Evolutionary conservation across 345 rosid species (phyloP), one percentile per base, ranked within the genome.

Genomic region (Laguncularia racemosa): DNA sequence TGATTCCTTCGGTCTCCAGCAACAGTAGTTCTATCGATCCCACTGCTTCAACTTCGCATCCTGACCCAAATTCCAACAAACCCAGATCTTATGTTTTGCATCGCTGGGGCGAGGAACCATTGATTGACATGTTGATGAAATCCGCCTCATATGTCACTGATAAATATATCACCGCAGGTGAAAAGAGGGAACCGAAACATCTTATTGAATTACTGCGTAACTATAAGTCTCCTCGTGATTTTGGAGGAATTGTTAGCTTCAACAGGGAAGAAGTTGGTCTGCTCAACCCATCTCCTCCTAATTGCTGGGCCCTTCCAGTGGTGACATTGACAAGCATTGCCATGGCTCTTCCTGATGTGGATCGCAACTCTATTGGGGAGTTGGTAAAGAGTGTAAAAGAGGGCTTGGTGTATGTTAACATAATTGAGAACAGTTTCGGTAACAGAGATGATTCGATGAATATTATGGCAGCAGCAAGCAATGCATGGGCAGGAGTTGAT

Each of bases 91-190:
- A 59, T 67, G 92, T 88, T 64, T 52, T 88, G 76, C 78, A 81
- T 73, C 86, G 84, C 44, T 89, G 84, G 78, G 89, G 83, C 20
- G 96, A 88, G 69, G 66, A 71, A 5, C 67, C 71, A 43, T 74
- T 88, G 40, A 81, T 83, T 57, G 61, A 6, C 3, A 26, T 6
- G 2, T 2, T 2, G 6, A 6, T 2, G 6, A 26, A n/a, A n/a
- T n/a, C 6, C 69, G n/a, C 12, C 52, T 20, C 77, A 6, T 78
- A 81, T 56, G 81, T 88, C 16, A 82, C 82, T 17, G 67, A 73
- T 58, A 73, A 70, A 46, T 79, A 84, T 87, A 72, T 80, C 61
- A 52, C 26, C 50, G 78, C 61, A 21, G 89, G 85, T n/a, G n/a
- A n/a, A n/a, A 76, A 57, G 67, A 52, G 63, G 16, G 79, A 84